Base-by-base conservation (phyloP, 1,284 basidiomycete species). In the Cryptococcus deneoformans region DNA sequence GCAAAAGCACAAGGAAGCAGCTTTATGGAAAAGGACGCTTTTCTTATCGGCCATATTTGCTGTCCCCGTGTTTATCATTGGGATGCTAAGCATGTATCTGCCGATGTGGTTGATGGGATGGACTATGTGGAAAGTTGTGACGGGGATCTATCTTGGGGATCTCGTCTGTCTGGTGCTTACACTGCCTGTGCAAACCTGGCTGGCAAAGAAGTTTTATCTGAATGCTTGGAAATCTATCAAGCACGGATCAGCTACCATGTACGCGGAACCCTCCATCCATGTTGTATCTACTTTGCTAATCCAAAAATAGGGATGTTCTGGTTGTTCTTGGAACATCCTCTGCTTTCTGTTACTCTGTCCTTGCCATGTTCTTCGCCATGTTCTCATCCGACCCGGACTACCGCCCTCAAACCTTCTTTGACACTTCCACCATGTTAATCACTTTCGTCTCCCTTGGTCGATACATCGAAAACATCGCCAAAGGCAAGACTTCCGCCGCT, bases 391-490 rank as follows among this genome's bases (percentile, higher is more conserved):
- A 71, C 51, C 81, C 85, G 0, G 83, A 84, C 54, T 90, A 84
- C 72, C 86, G 84, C 40, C 95, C 96, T 0, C 85, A 89, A 71
- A 86, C 93, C 37, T 99, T 98, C 80, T 99, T 99, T 79, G 96
- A 99, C 79, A 99, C 96, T 1, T 94, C 90, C 68, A 96, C 94
- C 14, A 99, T 99, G 96, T 82, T 99, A 57, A 90, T 99, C 82
- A 92, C 88, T 77, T 99, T 99, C 73, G 90, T 98, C 66, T 92
- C 92, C 4, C 85, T 99, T 36, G 96, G 95, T 1, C 86, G 96
- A 43, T 97, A 89, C 79, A 84, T 99, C 53, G 96, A 99, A 79
- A 99, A 97, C 78, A 84, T 87, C 51, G 96, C 96, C 43, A 99
- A 99, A 77, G 95, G 96, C 45, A 90, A 91, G 78, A 99, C 96